Base-by-base conservation (phyloP, 2,329 filamentous ascomycete genomes). In the Nemania serpens region DNA sequence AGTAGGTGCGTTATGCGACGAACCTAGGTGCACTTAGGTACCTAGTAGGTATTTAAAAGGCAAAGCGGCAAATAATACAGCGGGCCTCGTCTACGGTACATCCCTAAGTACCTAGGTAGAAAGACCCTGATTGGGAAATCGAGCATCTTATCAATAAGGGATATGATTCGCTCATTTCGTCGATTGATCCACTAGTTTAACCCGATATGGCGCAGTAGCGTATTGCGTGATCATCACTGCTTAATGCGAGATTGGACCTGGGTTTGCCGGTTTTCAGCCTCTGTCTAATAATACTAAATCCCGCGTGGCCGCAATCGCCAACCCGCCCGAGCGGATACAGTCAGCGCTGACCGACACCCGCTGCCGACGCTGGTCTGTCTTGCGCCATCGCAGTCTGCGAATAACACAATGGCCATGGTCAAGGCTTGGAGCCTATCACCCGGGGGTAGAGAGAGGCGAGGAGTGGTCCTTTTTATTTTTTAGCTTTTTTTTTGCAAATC, bases 351-450 rank as follows among this genome's bases (percentile, higher is more conserved):
- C 65, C 65, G 65, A 67, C 37, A 67, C 34, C 65, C 65, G 65
- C 55, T 59, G 63, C 64, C 65, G 65, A 48, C 55, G 22, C 55
- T 66, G 56, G 54, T 25, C 39, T 61, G 20, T 56, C 61, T 63
- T 64, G 59, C 64, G 62, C 59, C 59, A 63, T 62, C 55, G 56
- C 47, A 55, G 61, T 53, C 45, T 59, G 56, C 49, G 54, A 62
- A 65, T 65, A 66, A 61, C 62, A 68, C 64, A 60, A 73, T 73
- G 68, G 63, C 58, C 45, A 52, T 46, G 46, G 49, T 62, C 45
- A 63, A 62, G 51, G 58, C 69, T 65, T 71, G 66, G 67, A 55
- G 22, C 54, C 54, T 59, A 65, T 62, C 68, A 52, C 71, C 68
- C 51, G 66, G 67, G 60, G 66, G 65, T 66, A 49, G 62, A 67